Conservation (phyloP, 805 yeast species). For the Wickerhamomyces kurtzmanii region DNA sequence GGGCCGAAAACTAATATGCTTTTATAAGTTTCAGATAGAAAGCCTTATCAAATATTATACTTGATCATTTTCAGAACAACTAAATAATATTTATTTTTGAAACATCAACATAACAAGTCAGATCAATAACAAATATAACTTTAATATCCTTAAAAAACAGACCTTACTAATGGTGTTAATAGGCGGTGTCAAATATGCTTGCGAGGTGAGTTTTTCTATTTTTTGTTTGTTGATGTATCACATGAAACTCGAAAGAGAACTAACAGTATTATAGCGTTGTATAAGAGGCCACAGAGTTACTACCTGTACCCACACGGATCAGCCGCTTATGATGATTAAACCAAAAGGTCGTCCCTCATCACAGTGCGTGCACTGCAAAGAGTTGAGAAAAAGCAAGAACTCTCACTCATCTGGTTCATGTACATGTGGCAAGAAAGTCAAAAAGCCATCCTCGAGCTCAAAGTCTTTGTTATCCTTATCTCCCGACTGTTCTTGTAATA, state of each 20-base stretch:
- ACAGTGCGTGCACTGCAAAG: conserved; percentile 82
- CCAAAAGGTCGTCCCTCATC: conserved; percentile 96
- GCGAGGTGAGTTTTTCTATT: conserved; percentile 35
- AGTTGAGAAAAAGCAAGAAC: conserved; percentile 56
- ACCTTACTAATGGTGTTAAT: conserved; percentile 62
- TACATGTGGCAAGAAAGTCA: conserved; percentile 44
- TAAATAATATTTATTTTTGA: background rate
- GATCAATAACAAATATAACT: background rate
- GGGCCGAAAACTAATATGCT: background rate
- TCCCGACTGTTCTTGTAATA: conserved; percentile 18
- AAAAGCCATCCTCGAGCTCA: conserved; percentile 20
- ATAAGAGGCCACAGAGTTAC: conserved; percentile 95
- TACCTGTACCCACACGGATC: conserved; percentile 86
- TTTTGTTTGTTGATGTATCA: background rate
- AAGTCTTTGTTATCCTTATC: too few species aligned
- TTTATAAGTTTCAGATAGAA: too few species aligned
- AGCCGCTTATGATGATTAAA: conserved; percentile 85
- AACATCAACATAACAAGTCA: background rate
- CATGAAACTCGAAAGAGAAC: background rate
- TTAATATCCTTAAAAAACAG: background rate
- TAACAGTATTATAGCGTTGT: conserved; percentile 37
- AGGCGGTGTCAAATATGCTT: conserved; percentile 91
- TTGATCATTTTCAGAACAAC: background rate
- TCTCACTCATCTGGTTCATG: conserved; percentile 54
- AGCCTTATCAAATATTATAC: background rate